Base-by-base conservation (phyloP, 371 early-diverging fungal species). In the Gilbertella persicaria region DNA sequence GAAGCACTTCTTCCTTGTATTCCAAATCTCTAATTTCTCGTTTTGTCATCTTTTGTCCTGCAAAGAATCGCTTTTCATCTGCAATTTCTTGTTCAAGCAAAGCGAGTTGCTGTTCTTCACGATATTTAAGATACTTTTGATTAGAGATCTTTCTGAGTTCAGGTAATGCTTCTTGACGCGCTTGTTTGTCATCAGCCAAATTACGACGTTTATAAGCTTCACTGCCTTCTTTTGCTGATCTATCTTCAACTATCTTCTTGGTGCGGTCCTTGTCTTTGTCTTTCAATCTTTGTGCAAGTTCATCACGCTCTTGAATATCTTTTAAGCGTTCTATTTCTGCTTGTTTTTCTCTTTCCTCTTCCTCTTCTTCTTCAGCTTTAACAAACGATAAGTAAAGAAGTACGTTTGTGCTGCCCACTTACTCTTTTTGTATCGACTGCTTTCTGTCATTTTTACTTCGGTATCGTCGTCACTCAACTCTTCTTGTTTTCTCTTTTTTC, bases 51-150 rank as follows among this genome's bases (percentile, higher is more conserved):
- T 84, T 79, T 47, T 89, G 87, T 33, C 73, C 82, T 10, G 75
- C 64, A 62, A 98, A 97, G 40, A 96, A 66, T 24, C 74, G 67
- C 50, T 95, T 93, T 68, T 97, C 98, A 55, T 97, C 98, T 30
- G 80, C 79, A 28, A 98, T 80, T 64, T 89, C 82, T 58, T 82
- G 77, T 48, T 90, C 71, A 47, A 94, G 64, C 28, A 95, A 70
- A 55, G 87, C 78, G 41, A 98, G 66, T 55, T 84, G 85, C 60
- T 93, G 86, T 44, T 87, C 83, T 55, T 95, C 95, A 42, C 99
- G 89, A 63, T 88, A 83, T 50, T 86, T 84, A 17, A 98, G 73
- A 55, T 99, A 99, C 61, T 92, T 86, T 61, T 94, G 92, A 28
- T 97, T 89, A 1, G 97, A 89, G 8, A 88, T 68, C 17, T 86